A percentile compares a stretch with the other conserved stretches of the same genome.
These are phyloP conservation scores for Echeveria elegans DNA, from an alignment of 164 flowering plant genomes.

Conservation along the genomic window DNA sequence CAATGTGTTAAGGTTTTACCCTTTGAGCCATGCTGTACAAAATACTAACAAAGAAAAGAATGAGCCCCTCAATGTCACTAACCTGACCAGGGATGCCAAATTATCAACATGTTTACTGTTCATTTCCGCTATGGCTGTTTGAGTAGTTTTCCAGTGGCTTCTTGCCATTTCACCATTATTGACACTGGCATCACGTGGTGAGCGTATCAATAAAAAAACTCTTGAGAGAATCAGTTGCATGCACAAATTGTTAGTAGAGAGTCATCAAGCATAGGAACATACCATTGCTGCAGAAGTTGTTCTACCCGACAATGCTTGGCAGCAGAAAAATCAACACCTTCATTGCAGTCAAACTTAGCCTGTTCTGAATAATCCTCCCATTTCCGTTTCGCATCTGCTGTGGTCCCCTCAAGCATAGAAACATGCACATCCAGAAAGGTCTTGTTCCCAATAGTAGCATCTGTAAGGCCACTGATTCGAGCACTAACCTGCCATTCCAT, in stretches of 20 bases:
- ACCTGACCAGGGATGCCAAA: constrained; percentile 56
- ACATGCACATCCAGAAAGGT: constrained; percentile 58
- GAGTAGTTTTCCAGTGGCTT: constrained; percentile 44
- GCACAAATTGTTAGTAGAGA: no score
- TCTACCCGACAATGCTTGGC: constrained; percentile 96
- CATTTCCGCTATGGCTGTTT: constrained; percentile 49
- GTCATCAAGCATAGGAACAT: constrained; percentile 2
- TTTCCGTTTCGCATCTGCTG: constrained; percentile 77
- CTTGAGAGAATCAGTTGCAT: no score
- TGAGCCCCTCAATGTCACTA: constrained; percentile 11
- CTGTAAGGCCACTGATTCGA: constrained; percentile 49
- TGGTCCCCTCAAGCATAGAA: constrained; percentile 43
- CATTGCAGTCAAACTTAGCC: constrained; percentile 53
- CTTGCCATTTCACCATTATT: constrained; percentile 45
- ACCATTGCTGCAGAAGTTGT: constrained; percentile 64
- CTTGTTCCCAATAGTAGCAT: constrained; percentile 39
- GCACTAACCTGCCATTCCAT: constrained; percentile 52
- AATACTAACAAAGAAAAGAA: background rate
- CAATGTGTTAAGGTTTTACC: background rate
- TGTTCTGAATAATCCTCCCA: constrained; percentile 69
- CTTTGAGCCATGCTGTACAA: background rate
- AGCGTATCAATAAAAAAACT: background rate
- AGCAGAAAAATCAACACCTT: constrained; percentile 69
- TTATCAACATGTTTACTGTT: constrained; percentile 36
- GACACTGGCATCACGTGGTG: constrained; percentile 30